Base-by-base conservation (phyloP, 1,284 basidiomycete species). In the Moesziomyces antarcticus region DNA sequence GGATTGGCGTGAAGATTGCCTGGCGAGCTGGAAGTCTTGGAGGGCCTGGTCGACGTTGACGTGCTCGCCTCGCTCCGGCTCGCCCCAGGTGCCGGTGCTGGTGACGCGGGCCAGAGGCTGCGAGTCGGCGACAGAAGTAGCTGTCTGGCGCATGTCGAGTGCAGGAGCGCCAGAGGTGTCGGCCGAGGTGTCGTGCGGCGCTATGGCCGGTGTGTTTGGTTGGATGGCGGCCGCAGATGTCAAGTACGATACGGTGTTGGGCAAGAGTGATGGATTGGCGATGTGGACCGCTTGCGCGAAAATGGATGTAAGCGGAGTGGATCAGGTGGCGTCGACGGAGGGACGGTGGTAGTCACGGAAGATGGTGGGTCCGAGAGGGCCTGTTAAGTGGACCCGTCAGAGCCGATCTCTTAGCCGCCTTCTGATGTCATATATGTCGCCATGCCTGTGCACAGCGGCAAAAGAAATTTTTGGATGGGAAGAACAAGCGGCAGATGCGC, bases 1-100 rank as follows among this genome's bases (percentile, higher is more conserved):
- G 18, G 54, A 59, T 8, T 46, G 40, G 22, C 64, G 59, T 1
- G 60, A 56, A 1, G 55, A 27, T 25, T 75, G 51, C 35, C 75
- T 47, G 3, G 69, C 72, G 18, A 78, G 56, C 35, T 66, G 49
- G 43, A 77, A 77, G 11, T 75, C 77, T 5, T 69, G 56, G 11
- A 58, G 22, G 14, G 77, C 77, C 24, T 65, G 68, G 25, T 66
- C 33, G 20, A 75, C 56, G 43, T 79, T 53, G 50, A 79, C 75
- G 10, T 56, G 62, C 48, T 79, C 73, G 27, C 73, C 70, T 5
- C 60, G 54, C 30, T 48, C 46, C 24, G 54, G 49, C 37, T 79
- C 77, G 33, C 77, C 77, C 77, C 77, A 79, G 6, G 75, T 75
- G 27, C 75, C 75, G 8, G 53, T 63, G 41, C 63, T 72, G 47